phyloP scores from a whole-genome alignment of 148 eudicot species.

The Amaranthus cruentus region DNA sequence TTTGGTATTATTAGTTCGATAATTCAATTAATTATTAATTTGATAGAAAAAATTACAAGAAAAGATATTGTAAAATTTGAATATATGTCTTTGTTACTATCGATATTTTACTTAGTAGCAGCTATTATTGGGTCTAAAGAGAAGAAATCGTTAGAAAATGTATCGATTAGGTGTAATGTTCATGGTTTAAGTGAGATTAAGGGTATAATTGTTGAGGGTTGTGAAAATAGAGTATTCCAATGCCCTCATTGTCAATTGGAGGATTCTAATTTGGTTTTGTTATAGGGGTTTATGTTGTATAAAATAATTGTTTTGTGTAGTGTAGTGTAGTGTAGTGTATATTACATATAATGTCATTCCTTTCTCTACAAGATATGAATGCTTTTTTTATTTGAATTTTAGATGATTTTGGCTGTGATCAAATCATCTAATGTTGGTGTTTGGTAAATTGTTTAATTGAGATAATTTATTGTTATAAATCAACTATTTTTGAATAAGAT shows the following conservation, averaged over 20 bases:
- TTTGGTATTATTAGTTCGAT: constrained; percentile 28
- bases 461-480: no score
- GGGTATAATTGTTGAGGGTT: constrained; percentile 4
- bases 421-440: no score
- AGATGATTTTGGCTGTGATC: no score
- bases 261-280: not conserved
- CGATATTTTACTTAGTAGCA: constrained; percentile 15
- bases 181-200: constrained; percentile 7
- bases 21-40: constrained; percentile 13
- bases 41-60: not conserved
- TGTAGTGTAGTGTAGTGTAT: no score
- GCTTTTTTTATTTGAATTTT: no score
- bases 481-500: no score
- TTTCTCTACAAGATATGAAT: no score
- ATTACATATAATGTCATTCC: no score
- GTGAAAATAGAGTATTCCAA: constrained; percentile 10
- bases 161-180: not conserved
- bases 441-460: no score
- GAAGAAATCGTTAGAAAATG: not conserved
- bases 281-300: no score
- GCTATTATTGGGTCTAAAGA: constrained; percentile 1
- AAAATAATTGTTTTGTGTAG: no score
- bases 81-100: constrained; percentile 20
- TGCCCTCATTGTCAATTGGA: constrained; percentile 13
- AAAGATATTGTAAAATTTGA: constrained; percentile 17